Evolutionary conservation across 768 basidiomycete species (phyloP).

Genomic region (Phylloporus arenicola): DNA sequence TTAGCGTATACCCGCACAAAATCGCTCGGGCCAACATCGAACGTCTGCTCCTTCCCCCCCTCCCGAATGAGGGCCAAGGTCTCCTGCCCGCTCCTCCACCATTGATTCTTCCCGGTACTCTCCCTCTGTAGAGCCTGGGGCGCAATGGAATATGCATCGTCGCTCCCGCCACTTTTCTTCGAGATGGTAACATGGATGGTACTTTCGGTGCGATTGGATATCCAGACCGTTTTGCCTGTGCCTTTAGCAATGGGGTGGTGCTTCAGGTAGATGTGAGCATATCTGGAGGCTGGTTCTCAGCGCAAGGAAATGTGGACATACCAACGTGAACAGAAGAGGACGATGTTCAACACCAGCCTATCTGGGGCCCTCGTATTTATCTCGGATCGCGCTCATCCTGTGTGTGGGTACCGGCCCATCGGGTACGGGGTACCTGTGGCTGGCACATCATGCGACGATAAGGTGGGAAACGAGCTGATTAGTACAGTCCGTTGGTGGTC

Average conservation of each 20-base stretch:
- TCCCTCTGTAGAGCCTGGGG: conserved; percentile 1
- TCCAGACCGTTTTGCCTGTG: neutral
- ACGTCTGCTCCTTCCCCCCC: conserved; percentile 4
- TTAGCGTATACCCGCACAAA: conserved; percentile 12
- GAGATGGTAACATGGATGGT: conserved; percentile 3
- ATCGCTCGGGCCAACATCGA: conserved; percentile 11
- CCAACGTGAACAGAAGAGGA: neutral
- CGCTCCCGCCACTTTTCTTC: conserved; percentile 9
- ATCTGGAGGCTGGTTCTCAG: neutral
- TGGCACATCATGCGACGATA: neutral
- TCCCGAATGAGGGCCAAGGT: conserved; percentile 6
- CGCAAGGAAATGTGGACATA: neutral
- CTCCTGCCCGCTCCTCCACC: conserved; percentile 8
- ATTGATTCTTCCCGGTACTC: neutral
- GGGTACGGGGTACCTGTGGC: neutral
- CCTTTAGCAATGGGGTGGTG: neutral
- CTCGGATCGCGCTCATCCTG: neutral
- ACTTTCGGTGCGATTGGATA: neutral
- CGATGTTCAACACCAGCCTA: neutral
- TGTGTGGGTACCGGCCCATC: neutral
- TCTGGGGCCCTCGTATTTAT: neutral
- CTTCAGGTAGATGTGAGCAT: neutral
- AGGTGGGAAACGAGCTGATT: neutral
- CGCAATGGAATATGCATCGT: neutral
- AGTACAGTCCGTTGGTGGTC: neutral